Percentiles rank a stretch among this genome's conserved stretches.
phyloP scores from a whole-genome alignment of 208 protist species.

The Leptomonas pyrrhocoris region DNA sequence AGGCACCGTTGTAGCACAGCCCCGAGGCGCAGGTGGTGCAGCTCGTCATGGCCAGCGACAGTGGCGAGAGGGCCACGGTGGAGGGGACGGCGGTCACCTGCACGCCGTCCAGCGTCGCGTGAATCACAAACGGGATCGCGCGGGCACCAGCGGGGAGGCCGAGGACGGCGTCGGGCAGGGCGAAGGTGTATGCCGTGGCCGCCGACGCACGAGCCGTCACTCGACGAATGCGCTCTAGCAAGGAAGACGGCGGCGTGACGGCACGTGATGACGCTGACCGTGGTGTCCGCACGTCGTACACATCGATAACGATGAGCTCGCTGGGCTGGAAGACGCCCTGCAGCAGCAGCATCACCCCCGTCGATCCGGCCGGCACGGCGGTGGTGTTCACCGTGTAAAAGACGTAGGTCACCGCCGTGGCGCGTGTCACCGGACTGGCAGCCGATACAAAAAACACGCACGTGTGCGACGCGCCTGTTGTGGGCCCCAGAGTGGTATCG shows the following conservation, averaged over 20 bases:
- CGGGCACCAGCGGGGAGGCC: constrained; percentile 5
- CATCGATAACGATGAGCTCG: constrained; percentile 33
- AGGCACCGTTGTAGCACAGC: constrained; percentile 36
- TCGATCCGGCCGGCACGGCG: constrained; percentile 7
- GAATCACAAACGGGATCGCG: constrained; percentile 22
- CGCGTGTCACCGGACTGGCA: background rate
- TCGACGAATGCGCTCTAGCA: constrained; percentile 19
- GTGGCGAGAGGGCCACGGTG: constrained; percentile 56
- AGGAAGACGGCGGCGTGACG: background rate
- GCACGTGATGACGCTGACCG: too few relatives aligned
- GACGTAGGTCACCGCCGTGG: constrained; percentile 23
- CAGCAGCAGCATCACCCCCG: constrained; percentile 30
- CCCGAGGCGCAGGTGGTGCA: constrained; percentile 52
- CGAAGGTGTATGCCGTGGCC: constrained; percentile 15
- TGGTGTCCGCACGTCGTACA: constrained; percentile 11
- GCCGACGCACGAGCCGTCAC: constrained; percentile 23
- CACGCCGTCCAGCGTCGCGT: constrained; percentile 46
- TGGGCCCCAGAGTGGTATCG: constrained; percentile 32
- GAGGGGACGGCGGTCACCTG: constrained; percentile 34
- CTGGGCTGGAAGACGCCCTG: constrained; percentile 30
- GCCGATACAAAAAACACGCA: constrained; percentile 65
- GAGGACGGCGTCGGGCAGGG: constrained; percentile 30
- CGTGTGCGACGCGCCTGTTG: constrained; percentile 26
- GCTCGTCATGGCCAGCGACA: constrained; percentile 52
- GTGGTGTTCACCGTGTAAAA: constrained; percentile 34